Evolutionary conservation across 1,139 yeast species (phyloP).

Genomic region (Pichia sp.): DNA sequence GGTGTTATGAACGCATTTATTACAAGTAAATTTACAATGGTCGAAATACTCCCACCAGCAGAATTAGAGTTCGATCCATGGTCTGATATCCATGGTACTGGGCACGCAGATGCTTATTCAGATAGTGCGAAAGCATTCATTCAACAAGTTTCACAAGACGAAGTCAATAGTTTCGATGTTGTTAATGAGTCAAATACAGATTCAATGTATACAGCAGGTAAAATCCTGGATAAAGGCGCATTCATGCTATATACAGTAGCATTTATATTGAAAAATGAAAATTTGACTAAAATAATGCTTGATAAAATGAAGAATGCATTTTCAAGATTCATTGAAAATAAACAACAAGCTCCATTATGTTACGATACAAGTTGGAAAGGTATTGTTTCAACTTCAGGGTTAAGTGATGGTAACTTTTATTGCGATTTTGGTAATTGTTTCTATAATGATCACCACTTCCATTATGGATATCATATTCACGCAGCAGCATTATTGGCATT

Average conservation of each 20-base stretch:
- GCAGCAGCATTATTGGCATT: slow-evolving; percentile 60
- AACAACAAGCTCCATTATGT: slow-evolving; percentile 53
- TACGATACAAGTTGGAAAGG: slow-evolving; percentile 73
- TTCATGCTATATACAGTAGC: slow-evolving; percentile 60
- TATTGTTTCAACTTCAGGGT: slow-evolving; percentile 60
- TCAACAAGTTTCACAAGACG: slow-evolving; percentile 42
- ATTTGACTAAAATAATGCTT: slow-evolving; percentile 41
- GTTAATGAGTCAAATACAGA: slow-evolving; percentile 56
- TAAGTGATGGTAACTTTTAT: slow-evolving; percentile 39
- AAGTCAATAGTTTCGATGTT: slow-evolving; percentile 47
- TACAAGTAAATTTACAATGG: slow-evolving; percentile 44
- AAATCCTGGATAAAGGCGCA: slow-evolving; percentile 67
- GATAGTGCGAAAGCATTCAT: slow-evolving; percentile 37
- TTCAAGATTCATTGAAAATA: slow-evolving; percentile 50
- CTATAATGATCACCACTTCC: slow-evolving; percentile 79
- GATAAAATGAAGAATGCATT: slow-evolving; percentile 53
- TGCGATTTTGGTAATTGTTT: slow-evolving; percentile 71
- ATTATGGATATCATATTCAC: slow-evolving; percentile 70
- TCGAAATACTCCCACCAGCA: slow-evolving; percentile 42
- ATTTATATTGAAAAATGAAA: slow-evolving; percentile 44
- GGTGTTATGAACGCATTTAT: slow-evolving; percentile 59
- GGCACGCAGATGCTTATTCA: slow-evolving; percentile 39
- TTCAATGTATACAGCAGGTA: slow-evolving; percentile 73
- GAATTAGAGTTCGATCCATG: slow-evolving; percentile 54
- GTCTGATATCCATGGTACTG: slow-evolving; percentile 32